Base-by-base conservation (phyloP, 139 green algal genomes). In the Raphidocelis subcapitata region DNA sequence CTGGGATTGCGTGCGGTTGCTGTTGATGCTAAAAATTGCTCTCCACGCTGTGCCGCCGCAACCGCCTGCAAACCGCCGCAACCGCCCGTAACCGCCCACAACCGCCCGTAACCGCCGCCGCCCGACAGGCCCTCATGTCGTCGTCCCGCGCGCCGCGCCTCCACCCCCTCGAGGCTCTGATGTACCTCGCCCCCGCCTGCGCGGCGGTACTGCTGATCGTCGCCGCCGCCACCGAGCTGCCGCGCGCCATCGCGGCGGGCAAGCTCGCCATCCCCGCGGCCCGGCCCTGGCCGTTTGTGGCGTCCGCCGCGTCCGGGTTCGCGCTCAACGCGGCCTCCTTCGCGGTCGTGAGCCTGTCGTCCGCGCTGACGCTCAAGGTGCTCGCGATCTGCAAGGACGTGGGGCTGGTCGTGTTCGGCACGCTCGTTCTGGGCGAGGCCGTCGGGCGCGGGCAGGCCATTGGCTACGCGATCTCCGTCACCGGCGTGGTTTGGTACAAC, bases 351-450 rank as follows among this genome's bases (percentile, higher is more conserved):
- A 69, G 21, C 2, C 21, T 76, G 5, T 60, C 69, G 15, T 76
- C 69, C 35, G 69, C 69, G 10, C 59, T 76, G 2, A 68, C 69
- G 21, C 47, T 76, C 16, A 76, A 76, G 26, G 59, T 76, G 24
- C 47, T 76, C 10, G 69, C 57, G 2, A 62, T 76, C 20, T 76
- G 59, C 21, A 76, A 76, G n/a, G 69, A 76, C 32, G 52, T 76
- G 28, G 59, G 57, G 26, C 24, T 76, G 26, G 69, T 76, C 26
- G n/a, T 62, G 60, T 68, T 32, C 35, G 44, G 59, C 4, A 59
- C 67, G 18, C 57, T 26, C 1, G 35, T 51, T 24, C 28, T 69
- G 23, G 57, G 59, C 1, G 69, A 76, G 41, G 32, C 51, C 24
- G 69, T 76, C 15, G 37, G 41, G 3, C 3, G 5, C 12, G 8